Evolutionary conservation across 805 yeast species (phyloP).

Genomic region (Candida ovalis): DNA sequence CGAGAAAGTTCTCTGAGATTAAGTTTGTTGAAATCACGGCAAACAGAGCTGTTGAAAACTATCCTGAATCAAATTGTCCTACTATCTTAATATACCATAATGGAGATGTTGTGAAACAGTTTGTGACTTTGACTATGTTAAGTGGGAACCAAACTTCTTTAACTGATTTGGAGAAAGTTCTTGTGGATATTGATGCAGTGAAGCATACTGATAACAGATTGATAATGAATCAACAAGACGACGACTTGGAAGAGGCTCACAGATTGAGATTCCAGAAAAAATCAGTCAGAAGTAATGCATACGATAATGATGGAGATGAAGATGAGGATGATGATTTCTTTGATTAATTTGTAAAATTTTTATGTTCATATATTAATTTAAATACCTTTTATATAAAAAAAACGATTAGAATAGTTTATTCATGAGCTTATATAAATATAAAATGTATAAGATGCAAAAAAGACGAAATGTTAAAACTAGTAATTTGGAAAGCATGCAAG

Average conservation of each 20-base stretch:
- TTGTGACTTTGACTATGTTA: slow-evolving; percentile 70
- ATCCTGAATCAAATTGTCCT: slow-evolving; percentile 89
- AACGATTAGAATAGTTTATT: neutral
- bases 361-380: neutral
- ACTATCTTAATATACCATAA: slow-evolving; percentile 80
- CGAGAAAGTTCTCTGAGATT: slow-evolving; percentile 70
- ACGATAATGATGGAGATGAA: slow-evolving; percentile 32
- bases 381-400: too few species aligned
- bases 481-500: neutral
- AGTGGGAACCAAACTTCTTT: slow-evolving; percentile 79
- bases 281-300: slow-evolving; percentile 42
- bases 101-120: slow-evolving; percentile 75
- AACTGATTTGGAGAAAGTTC: slow-evolving; percentile 67
- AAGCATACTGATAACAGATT: slow-evolving; percentile 65
- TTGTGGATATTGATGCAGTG: slow-evolving; percentile 67
- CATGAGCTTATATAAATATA: neutral
- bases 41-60: slow-evolving; percentile 84
- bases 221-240: slow-evolving; percentile 50
- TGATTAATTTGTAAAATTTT: slow-evolving; percentile 29
- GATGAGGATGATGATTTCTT: slow-evolving; percentile 49
- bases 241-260: slow-evolving; percentile 52
- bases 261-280: slow-evolving; percentile 54
- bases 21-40: slow-evolving; percentile 94
- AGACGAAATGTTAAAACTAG: neutral
- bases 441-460: neutral